phyloP scores from a whole-genome alignment of 495 filamentous ascomycete species.

The Penicillium flavigenum region DNA sequence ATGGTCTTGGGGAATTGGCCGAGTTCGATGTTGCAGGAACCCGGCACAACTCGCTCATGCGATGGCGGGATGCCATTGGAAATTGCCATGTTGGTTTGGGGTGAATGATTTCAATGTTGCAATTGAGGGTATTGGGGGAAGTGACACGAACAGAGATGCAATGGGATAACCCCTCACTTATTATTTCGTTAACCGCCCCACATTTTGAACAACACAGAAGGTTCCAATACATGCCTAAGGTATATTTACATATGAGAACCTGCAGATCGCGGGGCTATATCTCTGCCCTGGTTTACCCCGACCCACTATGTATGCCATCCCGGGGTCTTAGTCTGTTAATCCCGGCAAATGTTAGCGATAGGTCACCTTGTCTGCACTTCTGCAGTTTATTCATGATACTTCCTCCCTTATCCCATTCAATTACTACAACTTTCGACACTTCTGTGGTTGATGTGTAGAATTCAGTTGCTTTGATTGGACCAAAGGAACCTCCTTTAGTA shows the following conservation, averaged over 20 bases:
- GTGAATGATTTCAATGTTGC: background rate
- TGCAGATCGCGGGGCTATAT: no score
- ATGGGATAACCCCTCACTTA: background rate
- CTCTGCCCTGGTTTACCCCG: no score
- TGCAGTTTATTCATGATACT: no score
- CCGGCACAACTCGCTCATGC: constrained; percentile 57
- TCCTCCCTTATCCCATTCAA: no score
- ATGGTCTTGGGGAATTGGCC: constrained; percentile 36
- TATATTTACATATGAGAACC: no score
- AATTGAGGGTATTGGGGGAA: background rate
- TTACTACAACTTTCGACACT: background rate
- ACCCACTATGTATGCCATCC: background rate
- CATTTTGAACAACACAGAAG: background rate
- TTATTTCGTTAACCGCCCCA: background rate
- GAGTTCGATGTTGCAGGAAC: constrained; percentile 53
- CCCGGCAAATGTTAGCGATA: background rate
- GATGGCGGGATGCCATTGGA: constrained; percentile 34
- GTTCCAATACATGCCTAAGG: background rate
- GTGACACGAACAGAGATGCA: background rate
- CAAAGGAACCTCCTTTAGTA: no score
- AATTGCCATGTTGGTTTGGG: constrained; percentile 12
- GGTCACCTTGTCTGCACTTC: no score
- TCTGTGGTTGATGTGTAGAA: no score
- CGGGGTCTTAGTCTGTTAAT: background rate
- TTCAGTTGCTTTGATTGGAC: no score